A percentile compares a stretch with the other conserved stretches of the same genome.
Evolutionary conservation across 2,329 filamentous ascomycete species (phyloP).

Genomic region (Sporothrix luriei): DNA sequence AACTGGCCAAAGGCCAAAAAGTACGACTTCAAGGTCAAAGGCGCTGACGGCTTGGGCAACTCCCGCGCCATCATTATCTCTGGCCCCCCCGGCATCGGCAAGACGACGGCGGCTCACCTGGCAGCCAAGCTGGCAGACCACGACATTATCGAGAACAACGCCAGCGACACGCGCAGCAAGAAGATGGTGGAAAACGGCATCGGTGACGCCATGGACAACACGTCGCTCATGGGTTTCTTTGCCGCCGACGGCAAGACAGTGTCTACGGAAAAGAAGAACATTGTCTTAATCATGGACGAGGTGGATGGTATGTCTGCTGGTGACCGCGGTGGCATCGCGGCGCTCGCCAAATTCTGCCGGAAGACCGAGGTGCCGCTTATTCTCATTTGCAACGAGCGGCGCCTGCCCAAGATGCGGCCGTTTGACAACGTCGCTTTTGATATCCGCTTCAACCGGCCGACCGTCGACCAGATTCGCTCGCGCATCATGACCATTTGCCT

Average conservation of each 20-base stretch:
- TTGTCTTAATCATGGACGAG: conserved; percentile 97
- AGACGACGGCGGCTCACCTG: conserved; percentile 94
- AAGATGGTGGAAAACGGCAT: conserved; percentile 88
- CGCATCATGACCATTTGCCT: conserved; percentile 95
- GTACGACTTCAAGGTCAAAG: conserved; percentile 77
- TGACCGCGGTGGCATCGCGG: conserved; percentile 92
- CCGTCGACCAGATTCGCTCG: conserved; percentile 85
- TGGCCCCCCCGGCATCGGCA: conserved; percentile 93
- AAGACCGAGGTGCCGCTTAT: conserved; percentile 95
- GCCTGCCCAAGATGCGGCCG: conserved; percentile 94
- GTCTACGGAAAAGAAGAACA: conserved; percentile 81
- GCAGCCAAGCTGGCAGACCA: conserved; percentile 91
- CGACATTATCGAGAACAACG: conserved; percentile 92
- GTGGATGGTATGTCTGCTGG: conserved; percentile 98
- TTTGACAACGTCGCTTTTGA: conserved; percentile 88
- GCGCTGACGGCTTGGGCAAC: conserved; percentile 79
- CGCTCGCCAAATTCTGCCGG: conserved; percentile 89
- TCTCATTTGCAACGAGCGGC: conserved; percentile 95
- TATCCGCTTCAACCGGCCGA: conserved; percentile 83
- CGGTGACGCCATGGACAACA: conserved; percentile 91
- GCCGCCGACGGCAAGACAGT: conserved; percentile 79
- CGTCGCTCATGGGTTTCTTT: conserved; percentile 88
- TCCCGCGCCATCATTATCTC: conserved; percentile 93
- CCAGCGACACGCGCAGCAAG: conserved; percentile 94
- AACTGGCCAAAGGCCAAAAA: conserved; percentile 79